phyloP scores from a whole-genome alignment of 768 basidiomycete genomes.

The Pleurotus ostreatus region DNA sequence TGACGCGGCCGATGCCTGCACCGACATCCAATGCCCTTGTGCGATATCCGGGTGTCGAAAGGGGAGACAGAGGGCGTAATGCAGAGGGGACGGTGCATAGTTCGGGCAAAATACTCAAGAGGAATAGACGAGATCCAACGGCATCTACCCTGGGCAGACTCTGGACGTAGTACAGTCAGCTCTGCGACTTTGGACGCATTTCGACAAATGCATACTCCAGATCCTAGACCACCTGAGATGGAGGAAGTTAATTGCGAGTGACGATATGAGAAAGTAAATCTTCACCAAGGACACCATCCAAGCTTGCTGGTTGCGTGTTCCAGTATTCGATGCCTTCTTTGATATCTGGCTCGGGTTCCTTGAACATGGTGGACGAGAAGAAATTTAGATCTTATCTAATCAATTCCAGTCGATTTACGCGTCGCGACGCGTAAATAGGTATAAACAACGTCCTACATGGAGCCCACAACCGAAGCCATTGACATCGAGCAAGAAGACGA shows the following conservation, averaged over 20 bases:
- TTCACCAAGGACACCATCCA: slow-evolving; percentile 82
- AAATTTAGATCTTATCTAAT: slow-evolving; percentile 4
- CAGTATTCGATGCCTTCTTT: slow-evolving; percentile 85
- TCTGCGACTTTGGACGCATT: neutral
- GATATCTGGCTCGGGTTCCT: slow-evolving; percentile 49
- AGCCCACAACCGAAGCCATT: slow-evolving; percentile 30
- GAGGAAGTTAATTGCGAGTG: neutral
- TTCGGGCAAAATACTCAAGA: slow-evolving; percentile 76
- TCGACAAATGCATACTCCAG: slow-evolving; percentile 40
- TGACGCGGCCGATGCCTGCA: slow-evolving; percentile 92
- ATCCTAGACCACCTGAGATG: slow-evolving; percentile 34
- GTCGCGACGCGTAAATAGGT: slow-evolving; percentile 7
- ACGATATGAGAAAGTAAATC: slow-evolving; percentile 15
- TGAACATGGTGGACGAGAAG: neutral
- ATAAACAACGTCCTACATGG: slow-evolving; percentile 54
- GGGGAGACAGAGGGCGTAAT: slow-evolving; percentile 44
- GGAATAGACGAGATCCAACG: slow-evolving; percentile 84
- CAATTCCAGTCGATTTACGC: neutral
- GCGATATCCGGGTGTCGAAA: slow-evolving; percentile 20
- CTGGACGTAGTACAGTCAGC: slow-evolving; percentile 30
- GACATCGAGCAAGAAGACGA: slow-evolving; percentile 11
- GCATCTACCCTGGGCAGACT: slow-evolving; percentile 89
- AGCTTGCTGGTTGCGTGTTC: slow-evolving; percentile 73
- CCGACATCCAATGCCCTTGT: slow-evolving; percentile 88
- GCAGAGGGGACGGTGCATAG: slow-evolving; percentile 77